Conservation (phyloP, 306 rosid genomes). For the Quercus agrifolia region DNA sequence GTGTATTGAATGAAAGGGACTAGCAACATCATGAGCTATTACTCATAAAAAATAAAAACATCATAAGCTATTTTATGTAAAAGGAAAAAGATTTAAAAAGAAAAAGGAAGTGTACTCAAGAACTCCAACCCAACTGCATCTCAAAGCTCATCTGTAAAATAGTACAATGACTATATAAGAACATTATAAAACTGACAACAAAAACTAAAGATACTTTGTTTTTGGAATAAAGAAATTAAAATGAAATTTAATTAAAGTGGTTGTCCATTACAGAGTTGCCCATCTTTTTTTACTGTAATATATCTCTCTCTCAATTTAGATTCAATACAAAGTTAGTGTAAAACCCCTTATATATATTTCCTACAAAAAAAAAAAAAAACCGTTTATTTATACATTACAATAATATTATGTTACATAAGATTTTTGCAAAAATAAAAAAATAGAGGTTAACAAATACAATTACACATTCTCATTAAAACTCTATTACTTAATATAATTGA, state of each 20-base stretch:
- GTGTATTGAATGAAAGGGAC: neutral
- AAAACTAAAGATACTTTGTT: neutral
- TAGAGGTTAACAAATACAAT: too few species aligned
- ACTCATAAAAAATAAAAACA: too few species aligned
- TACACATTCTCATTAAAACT: too few species aligned
- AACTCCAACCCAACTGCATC: neutral
- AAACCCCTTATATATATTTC: too few species aligned
- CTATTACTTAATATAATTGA: too few species aligned
- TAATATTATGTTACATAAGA: too few species aligned
- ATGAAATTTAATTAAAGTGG: conserved; percentile 10
- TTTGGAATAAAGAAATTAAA: neutral
- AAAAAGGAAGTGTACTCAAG: neutral
- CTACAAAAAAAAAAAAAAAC: neutral
- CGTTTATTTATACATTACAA: too few species aligned
- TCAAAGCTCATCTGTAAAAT: neutral
- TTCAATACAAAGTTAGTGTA: too few species aligned
- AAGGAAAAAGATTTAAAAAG: neutral
- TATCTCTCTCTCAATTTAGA: neutral
- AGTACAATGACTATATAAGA: neutral
- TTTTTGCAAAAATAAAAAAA: too few species aligned
- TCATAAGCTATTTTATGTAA: neutral
- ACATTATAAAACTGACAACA: neutral
- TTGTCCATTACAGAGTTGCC: neutral
- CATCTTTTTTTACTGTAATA: conserved; percentile 29
- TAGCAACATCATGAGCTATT: neutral